Evolutionary conservation across 305 asterid genomes (phyloP).

Genomic region (Striga hermonthica): DNA sequence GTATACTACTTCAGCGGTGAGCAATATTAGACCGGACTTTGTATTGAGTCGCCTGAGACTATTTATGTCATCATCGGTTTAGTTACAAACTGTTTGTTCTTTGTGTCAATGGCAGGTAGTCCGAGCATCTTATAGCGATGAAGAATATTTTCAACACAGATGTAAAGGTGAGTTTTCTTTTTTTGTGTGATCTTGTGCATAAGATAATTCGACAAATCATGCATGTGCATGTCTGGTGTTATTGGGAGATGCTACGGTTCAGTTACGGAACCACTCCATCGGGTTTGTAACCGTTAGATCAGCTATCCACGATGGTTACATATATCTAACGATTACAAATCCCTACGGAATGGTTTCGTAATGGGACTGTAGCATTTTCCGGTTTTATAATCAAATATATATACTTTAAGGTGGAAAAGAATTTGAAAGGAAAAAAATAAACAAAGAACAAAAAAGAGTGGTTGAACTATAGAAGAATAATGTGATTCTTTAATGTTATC

Average conservation of each 20-base stretch:
- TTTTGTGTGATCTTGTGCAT: background rate
- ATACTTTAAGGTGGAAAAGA: no score
- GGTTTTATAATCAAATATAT: no score
- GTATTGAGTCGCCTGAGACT: no score
- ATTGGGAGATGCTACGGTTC: no score
- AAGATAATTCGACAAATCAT: background rate
- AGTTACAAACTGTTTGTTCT: background rate
- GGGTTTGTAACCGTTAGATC: no score
- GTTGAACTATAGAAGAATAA: background rate
- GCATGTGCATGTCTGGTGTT: background rate
- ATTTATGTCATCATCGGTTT: background rate
- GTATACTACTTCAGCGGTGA: slow-evolving; percentile 47
- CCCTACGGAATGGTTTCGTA: no score
- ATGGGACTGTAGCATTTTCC: no score
- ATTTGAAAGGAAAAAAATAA: no score
- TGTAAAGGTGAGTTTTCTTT: slow-evolving; percentile 38
- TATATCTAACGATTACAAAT: no score
- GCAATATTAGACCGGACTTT: background rate
- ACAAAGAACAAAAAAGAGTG: background rate
- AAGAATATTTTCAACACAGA: slow-evolving; percentile 32
- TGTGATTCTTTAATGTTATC: background rate
- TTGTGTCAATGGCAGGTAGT: background rate
- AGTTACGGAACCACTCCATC: no score
- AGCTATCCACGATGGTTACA: no score
- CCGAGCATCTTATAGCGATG: slow-evolving; percentile 30